Evolutionary conservation across 371 early-diverging fungal genomes (phyloP), one percentile per base, ranked within the genome.

Genomic region (Circinella minor): DNA sequence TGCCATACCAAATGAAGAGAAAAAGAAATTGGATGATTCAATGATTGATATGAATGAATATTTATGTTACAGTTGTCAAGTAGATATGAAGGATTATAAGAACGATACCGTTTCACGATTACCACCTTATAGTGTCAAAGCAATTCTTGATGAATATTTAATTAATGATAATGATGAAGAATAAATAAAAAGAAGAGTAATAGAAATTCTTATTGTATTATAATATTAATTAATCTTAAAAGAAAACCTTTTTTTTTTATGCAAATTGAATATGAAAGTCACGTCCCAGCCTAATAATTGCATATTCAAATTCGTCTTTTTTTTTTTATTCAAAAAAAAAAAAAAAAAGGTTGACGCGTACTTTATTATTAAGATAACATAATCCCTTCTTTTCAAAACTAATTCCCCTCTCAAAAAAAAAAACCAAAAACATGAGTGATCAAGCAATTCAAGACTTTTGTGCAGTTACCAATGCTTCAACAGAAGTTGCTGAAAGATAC

Each of bases 1-100:
- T 46, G 34, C 63, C 3, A 61, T 73, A 61, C 18, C n/a, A n/a
- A 48, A 17, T 38, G 36, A 18, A 59, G 14, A 43, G 67, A 71
- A 17, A 74, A 74, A 13, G 75, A 82, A 36, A 77, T 82, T 71
- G 78, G 69, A 61, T 67, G 71, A 20, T 39, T 66, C 36, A 61
- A 62, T 34, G 55, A 74, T 82, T 49, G 73, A 86, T 73, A 47
- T 81, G 75, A 69, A 80, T 73, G 43, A 70, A 20, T 74, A 67
- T 49, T 65, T 90, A 34, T 90, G 90, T 62, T 90, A 90, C 60
- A 87, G 87, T 36, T 90, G 90, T 68, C 81, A 87, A 68, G 86
- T 85, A 4, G 81, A 86, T 65, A 66, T 87, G 27, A 84, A 85
- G 17, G 89, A 90, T 37, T 81, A 76, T 55, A 72, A 66, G 43